Base-by-base conservation (phyloP, 768 basidiomycete species). In the Phaeotremella fagi region DNA sequence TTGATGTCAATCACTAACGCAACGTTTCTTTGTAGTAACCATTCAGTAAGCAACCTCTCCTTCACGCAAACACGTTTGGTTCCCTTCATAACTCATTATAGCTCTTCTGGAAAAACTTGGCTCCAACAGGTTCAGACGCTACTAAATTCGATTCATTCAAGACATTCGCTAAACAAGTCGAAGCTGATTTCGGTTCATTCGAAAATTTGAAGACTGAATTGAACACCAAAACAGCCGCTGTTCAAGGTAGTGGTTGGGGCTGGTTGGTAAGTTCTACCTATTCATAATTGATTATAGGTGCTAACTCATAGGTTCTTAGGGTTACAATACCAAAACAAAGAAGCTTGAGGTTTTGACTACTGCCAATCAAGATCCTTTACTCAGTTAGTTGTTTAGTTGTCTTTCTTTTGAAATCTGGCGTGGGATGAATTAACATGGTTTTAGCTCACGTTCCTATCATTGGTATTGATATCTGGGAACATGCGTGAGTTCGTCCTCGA, bases 221-320 rank as follows among this genome's bases (percentile, higher is more conserved):
- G 76, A 97, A 94, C 76, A 76, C 87, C 29, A 80, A 85, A 37
- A 89, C 90, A 38, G 83, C 84, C 36, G 88, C 77, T 28, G 88
- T 97, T 54, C 92, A 95, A 71, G 92, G 91, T 24, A 88, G 86
- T 47, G 91, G 90, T 35, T 95, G 92, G 91, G 91, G 89, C 57
- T 97, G 91, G 92, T 80, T 95, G 70, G 89, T 90, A 68, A 69
- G 86, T 83, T 23, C 23, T 14, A 11, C 11, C 1, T 45, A 24
- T 2, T 23, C 7, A 25, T 11, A 26, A 22, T 43, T 27, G 18
- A 4, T 15, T 44, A 3, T 23, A 26, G 22, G 24, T 12, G 48
- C 14, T 41, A 3, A 22, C 15, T 25, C 31, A 7, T 33, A 16
- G 31, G 31, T 41, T 24, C 25, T 24, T 47, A 88, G 86, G 90